Evolutionary conservation across 306 rosid species (phyloP), one percentile per base, ranked within the genome.

Genomic region (Pueraria montana): DNA sequence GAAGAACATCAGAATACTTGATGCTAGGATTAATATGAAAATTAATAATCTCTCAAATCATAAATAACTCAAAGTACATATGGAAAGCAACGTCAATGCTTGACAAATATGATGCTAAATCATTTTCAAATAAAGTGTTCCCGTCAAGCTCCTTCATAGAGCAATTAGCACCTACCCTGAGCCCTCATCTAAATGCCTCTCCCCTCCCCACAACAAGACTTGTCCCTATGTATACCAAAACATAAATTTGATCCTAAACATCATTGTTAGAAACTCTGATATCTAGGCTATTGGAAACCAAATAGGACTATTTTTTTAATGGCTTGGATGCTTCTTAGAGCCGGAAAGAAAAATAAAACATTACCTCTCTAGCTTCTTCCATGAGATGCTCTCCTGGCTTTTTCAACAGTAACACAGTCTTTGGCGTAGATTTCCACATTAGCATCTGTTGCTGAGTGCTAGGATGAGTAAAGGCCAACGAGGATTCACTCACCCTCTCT

Each of bases 381-480:
- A 96, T 92, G 84, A 96, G 96, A 32, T 86, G 95, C 76, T 85
- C 78, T 79, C 99, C 99, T 27, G 91, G 91, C 91, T 94, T 96
- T 91, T 96, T 96, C 85, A 96, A 84, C 86, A 96, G 84, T 67
- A 96, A 87, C 63, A 94, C 99, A 72, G 97, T 96, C 90, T 89
- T 96, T 72, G 99, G 99, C 2, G 86, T 83, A 50, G 99, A 85
- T 92, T 96, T 96, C 99, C 99, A 96, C 97, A 96, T 90, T 76
- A 96, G 97, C 99, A 96, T 96, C 87, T 96, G 99, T 43, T 96
- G 99, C 83, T 96, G 99, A 50, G 97, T 96, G 87, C 97, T 96
- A 65, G 99, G 99, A 86, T 96, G 99, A 55, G 97, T 92, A 84
- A 96, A 96, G 81, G 99, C 99, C 84, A 96, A 86, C 78, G 99